phyloP scores from a whole-genome alignment of 1,139 yeast species.

The Nakaseomyces nivariensis region DNA sequence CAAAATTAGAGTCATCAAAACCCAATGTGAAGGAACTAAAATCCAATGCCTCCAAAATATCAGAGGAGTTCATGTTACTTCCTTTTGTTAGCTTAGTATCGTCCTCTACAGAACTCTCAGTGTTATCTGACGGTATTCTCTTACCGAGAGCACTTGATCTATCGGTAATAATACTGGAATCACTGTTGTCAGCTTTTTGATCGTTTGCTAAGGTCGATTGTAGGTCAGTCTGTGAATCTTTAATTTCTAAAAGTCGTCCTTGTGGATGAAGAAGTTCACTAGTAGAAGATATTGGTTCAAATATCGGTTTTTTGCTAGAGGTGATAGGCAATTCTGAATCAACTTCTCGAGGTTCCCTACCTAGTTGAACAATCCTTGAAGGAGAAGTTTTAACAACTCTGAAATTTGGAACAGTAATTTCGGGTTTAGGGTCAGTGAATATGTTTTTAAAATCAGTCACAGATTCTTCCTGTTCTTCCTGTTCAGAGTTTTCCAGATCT shows the following conservation, averaged over 20 bases:
- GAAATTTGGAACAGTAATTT: slow-evolving; percentile 4
- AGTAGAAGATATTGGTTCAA: background rate
- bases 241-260: slow-evolving; percentile 5
- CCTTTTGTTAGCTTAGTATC: background rate
- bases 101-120: background rate
- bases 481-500: background rate
- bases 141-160: background rate
- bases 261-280: slow-evolving; percentile 4
- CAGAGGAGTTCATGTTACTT: background rate
- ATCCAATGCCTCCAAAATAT: slow-evolving; percentile 22
- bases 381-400: slow-evolving; percentile 11
- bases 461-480: background rate
- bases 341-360: background rate
- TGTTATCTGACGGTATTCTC: background rate
- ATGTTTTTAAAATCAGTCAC: background rate
- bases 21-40: slow-evolving; percentile 28
- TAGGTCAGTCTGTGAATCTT: slow-evolving; percentile 5
- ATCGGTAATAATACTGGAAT: background rate
- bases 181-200: background rate
- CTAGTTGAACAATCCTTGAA: slow-evolving; percentile 1
- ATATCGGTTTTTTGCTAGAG: background rate
- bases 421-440: background rate
- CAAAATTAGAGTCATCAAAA: slow-evolving; percentile 15
- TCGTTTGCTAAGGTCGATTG: background rate
- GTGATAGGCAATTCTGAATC: background rate